Conservation (phyloP, 306 rosid genomes). For the Cicer cuneatum region DNA sequence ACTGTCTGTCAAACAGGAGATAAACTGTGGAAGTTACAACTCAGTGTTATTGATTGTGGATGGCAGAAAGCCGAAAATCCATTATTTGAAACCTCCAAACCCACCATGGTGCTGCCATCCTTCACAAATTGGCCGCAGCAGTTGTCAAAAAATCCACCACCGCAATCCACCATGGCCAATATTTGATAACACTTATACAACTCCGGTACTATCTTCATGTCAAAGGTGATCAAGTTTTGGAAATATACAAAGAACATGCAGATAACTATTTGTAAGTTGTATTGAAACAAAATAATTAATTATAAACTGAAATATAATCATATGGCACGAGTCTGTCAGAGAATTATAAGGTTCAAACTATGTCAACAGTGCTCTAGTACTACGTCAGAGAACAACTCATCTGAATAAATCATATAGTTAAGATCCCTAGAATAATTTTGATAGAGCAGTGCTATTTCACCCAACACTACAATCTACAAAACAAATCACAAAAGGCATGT, state of each 20-base stretch:
- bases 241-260: constrained; percentile 31
- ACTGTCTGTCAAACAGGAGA: constrained; percentile 23
- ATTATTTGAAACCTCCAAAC: not conserved
- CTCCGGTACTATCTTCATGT: constrained; percentile 1
- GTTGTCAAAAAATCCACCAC: not conserved
- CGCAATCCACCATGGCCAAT: not conserved
- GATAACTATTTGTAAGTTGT: constrained; percentile 17
- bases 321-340: not conserved
- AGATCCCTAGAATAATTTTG: not conserved
- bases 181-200: constrained; percentile 12
- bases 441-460: constrained; percentile 3
- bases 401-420: constrained; percentile 20
- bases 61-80: not conserved
- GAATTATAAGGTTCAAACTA: constrained; percentile 5
- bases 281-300: constrained; percentile 12
- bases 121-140: not conserved
- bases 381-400: constrained; percentile 2
- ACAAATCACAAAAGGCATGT: not conserved
- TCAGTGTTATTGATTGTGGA: not conserved
- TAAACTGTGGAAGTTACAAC: constrained; percentile 8
- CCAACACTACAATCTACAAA: not conserved
- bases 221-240: not conserved
- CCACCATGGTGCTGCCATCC: not conserved
- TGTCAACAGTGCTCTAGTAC: not conserved
- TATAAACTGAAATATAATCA: constrained; percentile 25